These are phyloP conservation scores for Exobasidium rhododendri DNA, from an alignment of 1,284 basidiomycete species.

Conservation along the genomic window DNA sequence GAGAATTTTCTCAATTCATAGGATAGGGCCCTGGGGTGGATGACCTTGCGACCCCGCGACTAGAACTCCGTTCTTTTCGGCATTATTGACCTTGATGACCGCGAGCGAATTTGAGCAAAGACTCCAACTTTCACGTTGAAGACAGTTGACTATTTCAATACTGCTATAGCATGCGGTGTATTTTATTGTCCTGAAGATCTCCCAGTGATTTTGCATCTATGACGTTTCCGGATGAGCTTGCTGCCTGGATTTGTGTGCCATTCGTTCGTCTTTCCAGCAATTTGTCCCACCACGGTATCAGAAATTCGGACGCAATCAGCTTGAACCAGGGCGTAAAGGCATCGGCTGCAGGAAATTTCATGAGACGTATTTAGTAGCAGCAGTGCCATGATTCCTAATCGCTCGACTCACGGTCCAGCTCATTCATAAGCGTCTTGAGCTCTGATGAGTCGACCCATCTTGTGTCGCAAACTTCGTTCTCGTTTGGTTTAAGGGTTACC, in stretches of 20 bases:
- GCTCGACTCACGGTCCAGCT: slow-evolving; percentile 58
- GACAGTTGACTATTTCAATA: no score
- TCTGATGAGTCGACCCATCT: slow-evolving; percentile 89
- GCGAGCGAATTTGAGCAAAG: no score
- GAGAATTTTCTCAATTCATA: no score
- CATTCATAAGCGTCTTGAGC: slow-evolving; percentile 83
- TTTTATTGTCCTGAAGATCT: slow-evolving; percentile 41
- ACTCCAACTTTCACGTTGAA: no score
- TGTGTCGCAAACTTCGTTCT: slow-evolving; percentile 86
- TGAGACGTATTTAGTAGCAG: no score
- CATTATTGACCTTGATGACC: no score
- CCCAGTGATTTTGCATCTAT: slow-evolving; percentile 41
- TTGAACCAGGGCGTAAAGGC: slow-evolving; percentile 99
- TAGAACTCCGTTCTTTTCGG: no score
- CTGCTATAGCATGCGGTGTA: slow-evolving; percentile 48
- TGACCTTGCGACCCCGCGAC: no score
- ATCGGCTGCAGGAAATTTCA: slow-evolving; percentile 64
- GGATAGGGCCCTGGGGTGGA: no score
- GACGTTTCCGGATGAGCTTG: not conserved
- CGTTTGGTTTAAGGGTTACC: slow-evolving; percentile 78
- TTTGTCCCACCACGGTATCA: slow-evolving; percentile 98
- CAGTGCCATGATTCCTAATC: not conserved
- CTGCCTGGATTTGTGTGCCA: slow-evolving; percentile 5
- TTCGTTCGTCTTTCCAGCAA: slow-evolving; percentile 62
- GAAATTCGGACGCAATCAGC: slow-evolving; percentile 90